Conservation (phyloP, 2,329 filamentous ascomycete species). For the Penicillium sp. region DNA sequence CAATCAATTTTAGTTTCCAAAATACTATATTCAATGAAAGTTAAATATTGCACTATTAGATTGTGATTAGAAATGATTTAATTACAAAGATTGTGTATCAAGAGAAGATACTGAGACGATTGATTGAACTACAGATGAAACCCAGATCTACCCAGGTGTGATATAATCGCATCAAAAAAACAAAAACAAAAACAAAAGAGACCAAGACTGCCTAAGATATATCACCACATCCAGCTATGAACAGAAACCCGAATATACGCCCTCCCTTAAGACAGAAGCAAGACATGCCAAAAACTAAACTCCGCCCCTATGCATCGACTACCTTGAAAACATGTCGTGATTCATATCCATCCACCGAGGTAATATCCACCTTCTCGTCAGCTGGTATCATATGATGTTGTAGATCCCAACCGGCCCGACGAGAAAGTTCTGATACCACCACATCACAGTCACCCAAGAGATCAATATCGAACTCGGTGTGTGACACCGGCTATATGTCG, state of each 20-base stretch:
- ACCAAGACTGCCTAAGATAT: conserved; percentile 2
- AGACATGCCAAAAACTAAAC: conserved; percentile 36
- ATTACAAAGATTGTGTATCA: not conserved
- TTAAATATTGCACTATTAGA: fast-evolving
- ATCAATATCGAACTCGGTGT: conserved; percentile 95
- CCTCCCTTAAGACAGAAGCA: conserved; percentile 24
- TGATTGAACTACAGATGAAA: conserved; percentile 2
- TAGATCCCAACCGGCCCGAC: conserved; percentile 76
- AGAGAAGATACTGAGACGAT: not conserved
- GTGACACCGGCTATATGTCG: conserved; percentile 63
- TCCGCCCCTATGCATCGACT: conserved; percentile 41
- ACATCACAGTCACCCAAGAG: conserved; percentile 93
- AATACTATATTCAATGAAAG: not conserved
- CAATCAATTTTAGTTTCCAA: not conserved
- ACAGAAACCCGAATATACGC: conserved; percentile 30
- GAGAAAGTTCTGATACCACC: conserved; percentile 81
- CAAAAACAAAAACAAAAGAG: not conserved
- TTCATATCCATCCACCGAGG: conserved; percentile 48
- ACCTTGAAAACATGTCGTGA: conserved; percentile 47
- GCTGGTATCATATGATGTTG: conserved; percentile 79
- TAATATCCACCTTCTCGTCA: conserved; percentile 61
- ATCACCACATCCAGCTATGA: conserved; percentile 11
- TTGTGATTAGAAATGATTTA: not conserved
- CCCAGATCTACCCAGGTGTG: conserved; percentile 1
- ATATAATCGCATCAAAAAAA: not conserved